Evolutionary conservation across 345 rosid genomes (phyloP).

Genomic region (Hypericum androsaemum): DNA sequence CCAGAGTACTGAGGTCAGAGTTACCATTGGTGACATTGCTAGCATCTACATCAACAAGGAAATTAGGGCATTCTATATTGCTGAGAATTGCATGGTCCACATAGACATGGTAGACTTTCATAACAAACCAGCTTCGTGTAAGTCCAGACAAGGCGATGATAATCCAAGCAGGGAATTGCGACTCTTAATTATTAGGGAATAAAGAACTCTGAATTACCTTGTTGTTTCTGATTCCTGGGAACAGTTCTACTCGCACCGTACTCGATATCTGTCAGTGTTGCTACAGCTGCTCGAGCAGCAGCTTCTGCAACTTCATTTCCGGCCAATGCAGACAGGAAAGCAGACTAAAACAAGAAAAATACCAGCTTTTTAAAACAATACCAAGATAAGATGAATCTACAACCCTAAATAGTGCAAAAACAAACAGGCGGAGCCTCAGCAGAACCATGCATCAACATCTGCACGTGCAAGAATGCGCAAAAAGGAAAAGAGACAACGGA

Average conservation of each 20-base stretch:
- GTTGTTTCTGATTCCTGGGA: constrained; percentile 21
- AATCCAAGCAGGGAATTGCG: too few relatives aligned
- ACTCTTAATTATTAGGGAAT: not conserved
- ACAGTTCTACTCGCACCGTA: constrained; percentile 23
- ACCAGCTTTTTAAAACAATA: not conserved
- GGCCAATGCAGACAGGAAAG: constrained; percentile 81
- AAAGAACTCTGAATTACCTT: constrained; percentile 26
- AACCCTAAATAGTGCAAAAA: too few relatives aligned
- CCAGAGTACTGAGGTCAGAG: constrained; percentile 19
- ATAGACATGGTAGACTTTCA: not conserved
- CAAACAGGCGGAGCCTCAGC: too few relatives aligned
- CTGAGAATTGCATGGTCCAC: not conserved
- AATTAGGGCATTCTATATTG: not conserved
- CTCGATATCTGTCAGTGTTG: constrained; percentile 38
- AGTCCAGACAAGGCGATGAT: too few relatives aligned
- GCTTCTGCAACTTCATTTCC: constrained; percentile 76
- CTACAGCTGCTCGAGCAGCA: constrained; percentile 70
- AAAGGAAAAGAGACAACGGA: too few relatives aligned
- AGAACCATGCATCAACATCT: too few relatives aligned
- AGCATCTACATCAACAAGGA: constrained; percentile 25
- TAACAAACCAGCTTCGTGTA: too few relatives aligned
- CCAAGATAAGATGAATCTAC: too few relatives aligned
- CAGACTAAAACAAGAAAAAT: constrained; percentile 40
- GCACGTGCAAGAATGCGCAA: too few relatives aligned
- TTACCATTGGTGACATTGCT: constrained; percentile 33